Evolutionary conservation across 1,139 yeast species (phyloP), one percentile per base, ranked within the genome.

Genomic region (Candida gigantensis): DNA sequence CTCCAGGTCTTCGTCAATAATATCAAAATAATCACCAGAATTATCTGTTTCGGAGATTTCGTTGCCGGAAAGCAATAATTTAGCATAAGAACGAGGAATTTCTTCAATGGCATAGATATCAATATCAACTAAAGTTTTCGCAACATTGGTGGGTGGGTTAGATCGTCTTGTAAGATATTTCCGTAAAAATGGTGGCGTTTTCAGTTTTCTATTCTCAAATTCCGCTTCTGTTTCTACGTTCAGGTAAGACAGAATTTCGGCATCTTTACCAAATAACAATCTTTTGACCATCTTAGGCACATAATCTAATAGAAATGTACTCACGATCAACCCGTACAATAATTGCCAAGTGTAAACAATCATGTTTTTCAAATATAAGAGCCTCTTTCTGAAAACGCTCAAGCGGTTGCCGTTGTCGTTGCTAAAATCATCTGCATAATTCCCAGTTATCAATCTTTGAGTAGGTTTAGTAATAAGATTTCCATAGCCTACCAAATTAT

Each of bases 31-130:
- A 44, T 76, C 79, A 2, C 47, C 62, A 0, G 82, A 77, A 18
- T 56, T 52, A 46, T 79, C 85, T 6, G 58, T 50, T 10, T 76
- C 81, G 1, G 75, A 60, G 15, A 76, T 46, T 6, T 62, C 56
- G 1, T 47, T 50, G 3, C 61, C 62, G 19, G 52, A 52, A 4
- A 63, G 43, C 3, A 62, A 18, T 65, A 66, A 7, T 53, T 41
- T 2, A 36, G 35, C 2, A 43, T 30, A 30, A 2, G 33, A 24
- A n/a, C 11, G 11, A 1, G 23, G 42, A 9, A 62, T 19, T 26
- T 53, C 53, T 1, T 61, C 63, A 2, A 52, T 58, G 9, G 60
- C 47, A 8, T 55, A 42, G 12, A 50, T 50, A 32, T 62, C 61
- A 10, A 56, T 39, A 32, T 49, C 50, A 13, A 53, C 37, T n/a